Evolutionary conservation across 2,329 filamentous ascomycete species (phyloP).

Genomic region (Penicillium thymicola): DNA sequence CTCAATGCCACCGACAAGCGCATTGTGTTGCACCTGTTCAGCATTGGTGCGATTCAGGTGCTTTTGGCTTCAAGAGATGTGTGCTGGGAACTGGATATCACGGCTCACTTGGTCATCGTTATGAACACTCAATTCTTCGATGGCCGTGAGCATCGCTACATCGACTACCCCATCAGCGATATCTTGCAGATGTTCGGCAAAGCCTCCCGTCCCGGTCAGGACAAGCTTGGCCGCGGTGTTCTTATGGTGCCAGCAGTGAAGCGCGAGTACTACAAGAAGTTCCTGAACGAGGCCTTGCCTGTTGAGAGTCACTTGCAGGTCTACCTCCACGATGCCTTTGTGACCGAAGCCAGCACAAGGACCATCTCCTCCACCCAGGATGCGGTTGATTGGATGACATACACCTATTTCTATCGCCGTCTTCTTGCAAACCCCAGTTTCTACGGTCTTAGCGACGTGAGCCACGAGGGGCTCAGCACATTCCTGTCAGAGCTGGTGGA

Average conservation of each 20-base stretch:
- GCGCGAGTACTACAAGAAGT: constrained; percentile 98
- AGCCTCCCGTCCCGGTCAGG: constrained; percentile 72
- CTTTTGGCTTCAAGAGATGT: constrained; percentile 80
- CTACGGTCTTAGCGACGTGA: constrained; percentile 84
- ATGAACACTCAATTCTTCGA: constrained; percentile 99
- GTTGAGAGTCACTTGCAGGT: constrained; percentile 92
- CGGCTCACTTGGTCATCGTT: constrained; percentile 85
- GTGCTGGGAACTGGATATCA: constrained; percentile 90
- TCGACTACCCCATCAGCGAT: constrained; percentile 92
- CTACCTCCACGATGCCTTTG: constrained; percentile 92
- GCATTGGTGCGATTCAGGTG: constrained; percentile 83
- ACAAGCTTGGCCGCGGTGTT: constrained; percentile 83
- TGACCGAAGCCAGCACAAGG: constrained; percentile 94
- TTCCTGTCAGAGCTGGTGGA: constrained; percentile 95
- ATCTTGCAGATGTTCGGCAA: constrained; percentile 98
- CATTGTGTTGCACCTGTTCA: constrained; percentile 90
- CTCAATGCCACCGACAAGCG: constrained; percentile 83
- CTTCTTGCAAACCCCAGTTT: constrained; percentile 94
- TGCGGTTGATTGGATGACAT: constrained; percentile 97
- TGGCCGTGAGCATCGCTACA: constrained; percentile 91
- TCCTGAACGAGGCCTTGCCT: constrained; percentile 90
- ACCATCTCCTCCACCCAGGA: constrained; percentile 94
- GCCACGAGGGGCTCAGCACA: constrained; percentile 87
- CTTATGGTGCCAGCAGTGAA: constrained; percentile 94
- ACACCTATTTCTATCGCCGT: constrained; percentile 96